Conservation (phyloP, 73 alveolate genomes). For the Durusdinium trenchii region DNA sequence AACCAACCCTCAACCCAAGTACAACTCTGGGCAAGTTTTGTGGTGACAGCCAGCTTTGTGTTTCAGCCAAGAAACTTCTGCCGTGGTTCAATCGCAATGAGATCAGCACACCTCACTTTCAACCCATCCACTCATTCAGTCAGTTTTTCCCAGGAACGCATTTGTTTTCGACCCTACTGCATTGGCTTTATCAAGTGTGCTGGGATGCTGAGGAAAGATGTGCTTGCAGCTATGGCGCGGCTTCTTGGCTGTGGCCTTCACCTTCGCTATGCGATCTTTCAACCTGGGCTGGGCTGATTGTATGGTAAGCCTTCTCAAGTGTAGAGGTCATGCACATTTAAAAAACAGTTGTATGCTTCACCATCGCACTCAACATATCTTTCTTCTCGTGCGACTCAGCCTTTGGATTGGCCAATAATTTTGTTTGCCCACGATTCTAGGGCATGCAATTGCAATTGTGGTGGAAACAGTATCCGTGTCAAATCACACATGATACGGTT, state of each 20-base stretch:
- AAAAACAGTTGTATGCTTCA: too few relatives aligned
- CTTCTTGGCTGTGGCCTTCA: constrained; percentile 11
- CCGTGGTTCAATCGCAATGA: neutral
- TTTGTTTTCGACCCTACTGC: too few relatives aligned
- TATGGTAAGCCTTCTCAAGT: neutral
- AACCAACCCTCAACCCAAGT: neutral
- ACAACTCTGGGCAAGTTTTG: neutral
- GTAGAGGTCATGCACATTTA: too few relatives aligned
- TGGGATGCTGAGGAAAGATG: neutral
- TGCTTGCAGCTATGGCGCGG: neutral
- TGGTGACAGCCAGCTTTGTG: neutral
- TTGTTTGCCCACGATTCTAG: too few relatives aligned
- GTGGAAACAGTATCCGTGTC: neutral
- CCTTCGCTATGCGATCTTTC: neutral
- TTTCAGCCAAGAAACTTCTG: constrained; percentile 36
- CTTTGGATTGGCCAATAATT: too few relatives aligned
- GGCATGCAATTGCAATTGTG: neutral
- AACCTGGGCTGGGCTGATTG: neutral
- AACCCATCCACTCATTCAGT: neutral
- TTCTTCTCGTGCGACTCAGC: too few relatives aligned
- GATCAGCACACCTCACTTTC: neutral
- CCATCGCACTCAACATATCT: too few relatives aligned
- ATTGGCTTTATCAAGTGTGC: too few relatives aligned
- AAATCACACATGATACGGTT: neutral
- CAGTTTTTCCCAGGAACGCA: too few relatives aligned